A percentile compares a stretch with the other conserved stretches of the same genome.
Conservation (phyloP, 768 basidiomycete species). For the Xerocomellus dryophilus region DNA sequence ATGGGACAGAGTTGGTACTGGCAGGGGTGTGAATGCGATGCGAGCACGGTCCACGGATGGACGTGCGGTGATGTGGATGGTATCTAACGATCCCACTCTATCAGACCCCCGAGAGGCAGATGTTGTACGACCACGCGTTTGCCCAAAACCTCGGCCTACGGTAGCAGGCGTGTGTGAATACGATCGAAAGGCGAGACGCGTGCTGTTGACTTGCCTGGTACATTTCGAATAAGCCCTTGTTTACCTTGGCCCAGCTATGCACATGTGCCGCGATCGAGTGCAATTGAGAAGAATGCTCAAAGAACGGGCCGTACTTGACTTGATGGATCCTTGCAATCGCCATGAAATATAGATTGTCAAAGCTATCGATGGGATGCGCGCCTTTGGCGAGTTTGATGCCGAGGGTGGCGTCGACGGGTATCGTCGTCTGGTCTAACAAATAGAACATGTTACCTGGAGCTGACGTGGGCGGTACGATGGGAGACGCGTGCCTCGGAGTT, state of each 20-base stretch:
- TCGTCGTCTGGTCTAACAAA: slow-evolving; percentile 53
- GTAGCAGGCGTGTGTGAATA: slow-evolving; percentile 8
- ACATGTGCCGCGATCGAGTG: slow-evolving; percentile 86
- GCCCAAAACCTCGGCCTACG: slow-evolving; percentile 81
- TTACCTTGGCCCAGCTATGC: slow-evolving; percentile 87
- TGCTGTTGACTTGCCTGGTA: slow-evolving; percentile 59
- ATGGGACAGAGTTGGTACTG: neutral
- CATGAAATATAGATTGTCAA: slow-evolving; percentile 78
- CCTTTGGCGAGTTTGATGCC: slow-evolving; percentile 41
- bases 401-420: slow-evolving; percentile 65
- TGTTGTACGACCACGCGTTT: slow-evolving; percentile 98
- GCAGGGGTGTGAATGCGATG: slow-evolving; percentile 17
- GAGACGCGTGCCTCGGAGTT: slow-evolving; percentile 65
- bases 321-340: slow-evolving; percentile 73
- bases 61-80: neutral
- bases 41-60: slow-evolving; percentile 15
- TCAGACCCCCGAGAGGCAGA: slow-evolving; percentile 76
- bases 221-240: slow-evolving; percentile 92
- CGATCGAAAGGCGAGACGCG: neutral
- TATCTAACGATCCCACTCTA: slow-evolving; percentile 57
- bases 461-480: neutral
- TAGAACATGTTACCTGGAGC: slow-evolving; percentile 1
- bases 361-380: slow-evolving; percentile 20
- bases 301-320: slow-evolving; percentile 85
- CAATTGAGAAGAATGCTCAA: slow-evolving; percentile 89